A percentile compares a stretch with the other conserved stretches of the same genome.
phyloP scores from a whole-genome alignment of 352 stramenopile genomes.

The Phytopythium boreale region DNA sequence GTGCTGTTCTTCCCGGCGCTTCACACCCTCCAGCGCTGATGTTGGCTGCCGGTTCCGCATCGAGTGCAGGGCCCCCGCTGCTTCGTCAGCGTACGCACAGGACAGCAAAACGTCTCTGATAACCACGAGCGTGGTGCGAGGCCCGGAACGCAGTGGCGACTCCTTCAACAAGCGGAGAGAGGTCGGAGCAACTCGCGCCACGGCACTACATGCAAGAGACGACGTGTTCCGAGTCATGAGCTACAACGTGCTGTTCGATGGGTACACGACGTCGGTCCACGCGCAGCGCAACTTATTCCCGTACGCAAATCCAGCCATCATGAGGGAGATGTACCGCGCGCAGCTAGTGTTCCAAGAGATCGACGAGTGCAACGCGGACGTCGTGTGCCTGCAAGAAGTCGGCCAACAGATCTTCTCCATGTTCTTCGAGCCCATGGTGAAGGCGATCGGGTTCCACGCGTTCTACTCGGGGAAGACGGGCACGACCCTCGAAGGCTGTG shows the following conservation, averaged over 20 bases:
- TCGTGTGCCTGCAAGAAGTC: constrained; percentile 79
- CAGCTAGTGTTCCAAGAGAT: constrained; percentile 78
- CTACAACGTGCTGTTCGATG: constrained; percentile 79
- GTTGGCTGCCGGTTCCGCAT: constrained; percentile 48
- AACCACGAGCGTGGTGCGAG: constrained; percentile 33
- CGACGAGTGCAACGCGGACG: constrained; percentile 48
- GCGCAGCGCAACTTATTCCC: constrained; percentile 58
- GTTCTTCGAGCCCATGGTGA: constrained; percentile 63
- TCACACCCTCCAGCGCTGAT: constrained; percentile 37
- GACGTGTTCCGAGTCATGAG: constrained; percentile 72
- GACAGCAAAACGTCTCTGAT: constrained; percentile 30
- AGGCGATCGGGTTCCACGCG: constrained; percentile 38
- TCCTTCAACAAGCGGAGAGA: constrained; percentile 44
- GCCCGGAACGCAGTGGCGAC: constrained; percentile 38
- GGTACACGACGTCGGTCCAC: constrained; percentile 60
- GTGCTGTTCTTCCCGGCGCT: constrained; percentile 23
- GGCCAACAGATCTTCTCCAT: constrained; percentile 43
- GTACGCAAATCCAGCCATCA: constrained; percentile 38
- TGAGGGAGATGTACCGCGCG: constrained; percentile 68
- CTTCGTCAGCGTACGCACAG: constrained; percentile 24
- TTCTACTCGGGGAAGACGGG: constrained; percentile 70
- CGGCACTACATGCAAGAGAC: constrained; percentile 9
- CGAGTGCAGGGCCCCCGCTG: constrained; percentile 45
- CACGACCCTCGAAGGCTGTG: constrained; percentile 66
- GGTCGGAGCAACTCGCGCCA: constrained; percentile 14